A percentile compares a stretch with the other conserved stretches of the same genome.
Evolutionary conservation across 2,329 filamentous ascomycete genomes (phyloP).

Genomic region (Amesomyces nigricolor): DNA sequence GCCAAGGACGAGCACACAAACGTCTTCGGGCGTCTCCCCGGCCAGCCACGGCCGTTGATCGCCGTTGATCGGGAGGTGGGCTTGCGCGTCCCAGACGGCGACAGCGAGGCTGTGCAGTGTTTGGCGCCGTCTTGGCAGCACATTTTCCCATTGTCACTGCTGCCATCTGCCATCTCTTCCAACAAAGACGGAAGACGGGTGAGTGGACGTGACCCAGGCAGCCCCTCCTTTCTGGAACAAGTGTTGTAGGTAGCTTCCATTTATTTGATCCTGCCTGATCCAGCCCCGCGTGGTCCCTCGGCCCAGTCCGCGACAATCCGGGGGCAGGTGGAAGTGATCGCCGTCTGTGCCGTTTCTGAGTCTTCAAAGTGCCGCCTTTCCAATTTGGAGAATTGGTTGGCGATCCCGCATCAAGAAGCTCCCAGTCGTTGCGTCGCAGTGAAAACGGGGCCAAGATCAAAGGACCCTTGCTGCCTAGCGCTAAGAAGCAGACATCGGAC

Average conservation of each 20-base stretch:
- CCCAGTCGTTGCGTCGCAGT: background rate
- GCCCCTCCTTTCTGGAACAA: no score
- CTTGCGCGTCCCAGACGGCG: slow-evolving; percentile 17
- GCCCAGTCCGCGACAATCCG: no score
- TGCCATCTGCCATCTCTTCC: no score
- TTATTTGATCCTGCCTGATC: no score
- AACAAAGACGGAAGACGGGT: background rate
- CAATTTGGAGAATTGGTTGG: background rate
- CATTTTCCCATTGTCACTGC: background rate
- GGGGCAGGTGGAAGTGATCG: background rate
- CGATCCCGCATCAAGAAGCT: background rate
- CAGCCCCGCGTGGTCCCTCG: no score
- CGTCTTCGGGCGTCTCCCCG: background rate
- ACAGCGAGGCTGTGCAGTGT: slow-evolving; percentile 16
- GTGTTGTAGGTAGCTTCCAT: no score
- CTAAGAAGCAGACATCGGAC: background rate
- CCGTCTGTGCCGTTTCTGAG: background rate
- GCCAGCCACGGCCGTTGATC: background rate
- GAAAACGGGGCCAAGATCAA: slow-evolving; percentile 10
- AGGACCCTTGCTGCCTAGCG: slow-evolving; percentile 18
- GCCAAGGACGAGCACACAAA: background rate
- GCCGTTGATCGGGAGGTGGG: background rate
- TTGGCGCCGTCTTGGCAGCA: slow-evolving; percentile 6
- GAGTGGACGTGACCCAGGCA: background rate
- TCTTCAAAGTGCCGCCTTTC: background rate